Evolutionary conservation across 2,329 filamentous ascomycete genomes (phyloP).

Genomic region (Colletotrichum lentis): DNA sequence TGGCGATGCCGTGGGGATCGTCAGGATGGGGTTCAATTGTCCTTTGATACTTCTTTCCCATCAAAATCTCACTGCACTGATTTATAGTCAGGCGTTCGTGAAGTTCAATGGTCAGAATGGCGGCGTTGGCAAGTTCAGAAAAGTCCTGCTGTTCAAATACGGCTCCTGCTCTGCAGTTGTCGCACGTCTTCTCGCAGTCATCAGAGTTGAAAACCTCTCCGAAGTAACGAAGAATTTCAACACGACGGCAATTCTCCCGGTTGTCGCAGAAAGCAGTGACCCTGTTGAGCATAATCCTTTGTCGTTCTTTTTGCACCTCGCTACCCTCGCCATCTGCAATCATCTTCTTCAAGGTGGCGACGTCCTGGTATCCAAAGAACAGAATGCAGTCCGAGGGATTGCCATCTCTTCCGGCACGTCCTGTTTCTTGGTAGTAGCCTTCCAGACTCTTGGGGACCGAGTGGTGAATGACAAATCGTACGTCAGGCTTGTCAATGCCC

Average conservation of each 20-base stretch:
- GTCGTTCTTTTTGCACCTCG: conserved; percentile 81
- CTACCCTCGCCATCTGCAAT: conserved; percentile 83
- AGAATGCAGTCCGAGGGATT: conserved; percentile 87
- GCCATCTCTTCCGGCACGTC: conserved; percentile 91
- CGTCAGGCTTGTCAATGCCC: conserved; percentile 99
- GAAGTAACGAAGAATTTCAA: conserved; percentile 93
- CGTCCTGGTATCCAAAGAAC: conserved; percentile 85
- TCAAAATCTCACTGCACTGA: conserved; percentile 85
- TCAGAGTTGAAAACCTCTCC: conserved; percentile 79
- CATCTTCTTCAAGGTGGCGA: conserved; percentile 76
- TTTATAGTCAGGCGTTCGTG: conserved; percentile 72
- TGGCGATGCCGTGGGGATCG: conserved; percentile 73
- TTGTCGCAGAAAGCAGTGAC: conserved; percentile 93
- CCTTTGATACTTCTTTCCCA: conserved; percentile 71
- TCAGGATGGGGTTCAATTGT: conserved; percentile 62
- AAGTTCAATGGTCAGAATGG: conserved; percentile 72
- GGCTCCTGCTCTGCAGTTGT: conserved; percentile 83
- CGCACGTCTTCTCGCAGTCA: conserved; percentile 79
- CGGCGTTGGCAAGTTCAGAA: conserved; percentile 75
- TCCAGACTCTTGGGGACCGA: conserved; percentile 93
- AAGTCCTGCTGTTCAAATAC: conserved; percentile 80
- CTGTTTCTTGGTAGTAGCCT: conserved; percentile 98
- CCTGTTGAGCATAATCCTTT: conserved; percentile 83
- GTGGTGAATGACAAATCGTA: conserved; percentile 95
- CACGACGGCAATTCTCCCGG: conserved; percentile 82